A percentile compares a stretch with the other conserved stretches of the same genome.
These are phyloP conservation scores for Nasturtium officinale DNA, from an alignment of 345 rosid genomes.

Conservation along the genomic window DNA sequence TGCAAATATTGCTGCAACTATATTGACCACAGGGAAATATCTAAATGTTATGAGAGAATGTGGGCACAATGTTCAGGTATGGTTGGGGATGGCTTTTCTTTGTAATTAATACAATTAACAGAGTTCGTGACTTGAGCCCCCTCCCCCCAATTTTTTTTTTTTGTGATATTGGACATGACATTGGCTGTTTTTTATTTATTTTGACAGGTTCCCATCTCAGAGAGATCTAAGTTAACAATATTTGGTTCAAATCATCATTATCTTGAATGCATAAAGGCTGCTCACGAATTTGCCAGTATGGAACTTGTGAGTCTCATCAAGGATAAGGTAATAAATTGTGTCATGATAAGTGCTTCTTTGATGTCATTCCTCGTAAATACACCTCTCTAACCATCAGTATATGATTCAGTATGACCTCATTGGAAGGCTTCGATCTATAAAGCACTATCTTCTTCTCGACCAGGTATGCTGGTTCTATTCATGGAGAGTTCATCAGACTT, in stretches of 20 bases:
- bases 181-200: constrained; percentile 4
- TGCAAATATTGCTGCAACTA: constrained; percentile 84
- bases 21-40: constrained; percentile 96
- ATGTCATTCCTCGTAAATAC: neutral
- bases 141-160: too few species aligned
- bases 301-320: constrained; percentile 86
- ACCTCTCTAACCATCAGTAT: constrained; percentile 32
- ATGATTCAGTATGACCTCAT: constrained; percentile 76
- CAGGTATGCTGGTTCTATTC: constrained; percentile 61
- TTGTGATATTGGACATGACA: constrained; percentile 19
- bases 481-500: constrained; percentile 20
- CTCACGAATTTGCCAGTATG: constrained; percentile 84
- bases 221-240: constrained; percentile 75
- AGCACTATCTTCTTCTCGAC: constrained; percentile 97
- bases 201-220: constrained; percentile 75
- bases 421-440: constrained; percentile 87
- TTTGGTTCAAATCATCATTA: constrained; percentile 91
- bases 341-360: constrained; percentile 23
- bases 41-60: constrained; percentile 98
- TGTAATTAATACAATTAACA: constrained; percentile 9
- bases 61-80: constrained; percentile 93
- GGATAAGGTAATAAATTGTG: constrained; percentile 61
- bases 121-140: neutral
- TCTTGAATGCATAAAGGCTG: constrained; percentile 90
- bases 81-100: constrained; percentile 3